Evolutionary conservation across 352 stramenopile species (phyloP), one percentile per base, ranked within the genome.

Genomic region (Blastocystis sp.): DNA sequence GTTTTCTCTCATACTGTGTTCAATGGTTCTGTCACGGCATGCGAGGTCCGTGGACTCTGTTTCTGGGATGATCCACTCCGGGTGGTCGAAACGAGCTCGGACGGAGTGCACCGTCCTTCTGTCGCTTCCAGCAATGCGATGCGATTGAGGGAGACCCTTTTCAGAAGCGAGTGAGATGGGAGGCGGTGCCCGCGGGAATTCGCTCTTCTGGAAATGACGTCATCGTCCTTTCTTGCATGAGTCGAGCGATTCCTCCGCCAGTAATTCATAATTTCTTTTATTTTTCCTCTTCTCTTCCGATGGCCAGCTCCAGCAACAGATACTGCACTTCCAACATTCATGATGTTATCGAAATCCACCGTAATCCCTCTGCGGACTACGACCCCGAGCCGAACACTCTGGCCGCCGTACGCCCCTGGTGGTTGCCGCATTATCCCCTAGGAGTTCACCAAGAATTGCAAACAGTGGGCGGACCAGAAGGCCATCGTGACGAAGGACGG

Each of bases 381-480:
- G 50, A 89, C 60, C 79, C 79, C 1, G 79, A 89, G 19, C 79
- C 79, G 24, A 62, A 60, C 13, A 89, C 79, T 16, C 55, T 89
- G 26, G 24, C 74, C 69, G 74, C 74, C 33, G 74, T 85, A 85
- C 4, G 10, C 45, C 29, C n/a, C 33, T 59, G 39, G 10, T 26
- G 21, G 33, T 1, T 6, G 12, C 33, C 24, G 16, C 29, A 2
- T 66, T n/a, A 66, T 67, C n/a, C n/a, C 51, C 3, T 66, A 89
- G 79, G 79, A 89, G 50, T 89, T 89, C 65, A 80, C 45, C 31
- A 61, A 24, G 29, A 80, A 62, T n/a, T 89, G 61, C 31, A 70
- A 76, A 65, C 29, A 33, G 19, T 70, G 55, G 41, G 62, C 33
- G n/a, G 62, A 80, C 9, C 29, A 21, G 19, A 29, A 63, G 13